These are phyloP conservation scores for Tetraselmis striata DNA, from an alignment of 139 green algal species.

Conservation along the genomic window DNA sequence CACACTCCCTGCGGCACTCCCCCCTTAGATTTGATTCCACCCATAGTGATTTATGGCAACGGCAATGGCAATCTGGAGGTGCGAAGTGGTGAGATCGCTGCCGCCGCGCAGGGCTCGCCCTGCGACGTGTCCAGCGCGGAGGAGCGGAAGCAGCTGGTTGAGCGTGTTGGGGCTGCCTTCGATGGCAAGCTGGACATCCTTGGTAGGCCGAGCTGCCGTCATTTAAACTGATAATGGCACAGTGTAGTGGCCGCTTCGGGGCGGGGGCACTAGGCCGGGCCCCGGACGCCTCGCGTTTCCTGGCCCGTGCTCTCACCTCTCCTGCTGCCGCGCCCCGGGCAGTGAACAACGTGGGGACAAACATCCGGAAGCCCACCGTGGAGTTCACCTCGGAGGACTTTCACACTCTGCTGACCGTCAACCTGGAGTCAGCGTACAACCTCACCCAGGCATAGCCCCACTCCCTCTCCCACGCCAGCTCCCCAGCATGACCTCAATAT, in stretches of 20 bases:
- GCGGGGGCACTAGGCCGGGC: too few species aligned
- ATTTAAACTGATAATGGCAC: too few species aligned
- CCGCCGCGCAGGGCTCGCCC: background rate
- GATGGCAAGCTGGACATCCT: conserved; percentile 32
- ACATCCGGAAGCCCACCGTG: conserved; percentile 52
- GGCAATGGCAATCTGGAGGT: conserved; percentile 1
- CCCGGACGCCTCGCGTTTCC: too few species aligned
- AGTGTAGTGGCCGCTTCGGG: too few species aligned
- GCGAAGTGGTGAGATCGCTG: too few species aligned
- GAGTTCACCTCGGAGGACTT: conserved; percentile 67
- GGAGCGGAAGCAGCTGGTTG: conserved; percentile 22
- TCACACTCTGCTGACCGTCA: conserved; percentile 56
- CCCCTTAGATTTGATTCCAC: background rate
- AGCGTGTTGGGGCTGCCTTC: conserved; percentile 16
- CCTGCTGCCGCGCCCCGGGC: too few species aligned
- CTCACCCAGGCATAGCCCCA: conserved; percentile 69
- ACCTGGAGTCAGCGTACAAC: conserved; percentile 70
- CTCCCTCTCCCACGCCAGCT: too few species aligned
- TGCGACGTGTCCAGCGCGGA: conserved; percentile 23
- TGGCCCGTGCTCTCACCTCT: too few species aligned
- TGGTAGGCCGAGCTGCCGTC: background rate
- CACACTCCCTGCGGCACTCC: too few species aligned
- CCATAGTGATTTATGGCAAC: background rate
- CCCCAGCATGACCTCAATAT: too few species aligned
- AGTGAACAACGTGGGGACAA: conserved; percentile 74